Percentiles rank a stretch among this genome's conserved stretches.
These are phyloP conservation scores for Leccinum subtestaceum DNA, from an alignment of 768 basidiomycete species.

Conservation along the genomic window DNA sequence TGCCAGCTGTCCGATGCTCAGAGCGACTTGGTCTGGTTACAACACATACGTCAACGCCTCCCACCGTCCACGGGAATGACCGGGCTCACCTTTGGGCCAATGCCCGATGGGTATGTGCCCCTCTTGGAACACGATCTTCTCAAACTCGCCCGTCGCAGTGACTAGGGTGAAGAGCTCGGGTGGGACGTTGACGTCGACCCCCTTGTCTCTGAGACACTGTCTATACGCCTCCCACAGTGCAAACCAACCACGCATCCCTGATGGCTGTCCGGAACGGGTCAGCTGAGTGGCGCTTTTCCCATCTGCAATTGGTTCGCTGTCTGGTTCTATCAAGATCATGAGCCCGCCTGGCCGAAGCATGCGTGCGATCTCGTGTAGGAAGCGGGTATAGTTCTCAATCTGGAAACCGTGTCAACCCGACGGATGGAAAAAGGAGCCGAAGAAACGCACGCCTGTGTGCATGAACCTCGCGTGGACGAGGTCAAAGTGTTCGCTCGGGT, in stretches of 20 bases:
- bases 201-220: slow-evolving; percentile 47
- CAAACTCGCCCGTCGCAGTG: slow-evolving; percentile 48
- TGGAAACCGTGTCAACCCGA: slow-evolving; percentile 27
- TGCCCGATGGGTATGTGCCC: slow-evolving; percentile 68
- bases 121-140: slow-evolving; percentile 51
- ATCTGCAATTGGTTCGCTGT: slow-evolving; percentile 49
- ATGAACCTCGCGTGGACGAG: slow-evolving; percentile 68
- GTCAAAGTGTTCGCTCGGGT: slow-evolving; percentile 61
- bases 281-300: slow-evolving; percentile 39
- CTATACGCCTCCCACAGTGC: slow-evolving; percentile 63
- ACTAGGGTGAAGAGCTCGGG: slow-evolving; percentile 51
- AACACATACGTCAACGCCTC: slow-evolving; percentile 11
- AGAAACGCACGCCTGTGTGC: slow-evolving; percentile 50
- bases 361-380: slow-evolving; percentile 60
- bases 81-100: slow-evolving; percentile 55
- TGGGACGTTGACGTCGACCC: slow-evolving; percentile 58
- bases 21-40: slow-evolving; percentile 48
- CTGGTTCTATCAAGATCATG: slow-evolving; percentile 63
- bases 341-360: slow-evolving; percentile 70
- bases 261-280: slow-evolving; percentile 30
- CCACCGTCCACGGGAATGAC: slow-evolving; percentile 1
- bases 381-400: slow-evolving; percentile 61
- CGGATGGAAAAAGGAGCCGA: slow-evolving; percentile 3
- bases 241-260: slow-evolving; percentile 56
- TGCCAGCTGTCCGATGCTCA: slow-evolving; percentile 66